Percentiles rank a stretch among this genome's conserved stretches.
phyloP scores from a whole-genome alignment of 2,329 filamentous ascomycete genomes.

The Tolypocladium paradoxum region DNA sequence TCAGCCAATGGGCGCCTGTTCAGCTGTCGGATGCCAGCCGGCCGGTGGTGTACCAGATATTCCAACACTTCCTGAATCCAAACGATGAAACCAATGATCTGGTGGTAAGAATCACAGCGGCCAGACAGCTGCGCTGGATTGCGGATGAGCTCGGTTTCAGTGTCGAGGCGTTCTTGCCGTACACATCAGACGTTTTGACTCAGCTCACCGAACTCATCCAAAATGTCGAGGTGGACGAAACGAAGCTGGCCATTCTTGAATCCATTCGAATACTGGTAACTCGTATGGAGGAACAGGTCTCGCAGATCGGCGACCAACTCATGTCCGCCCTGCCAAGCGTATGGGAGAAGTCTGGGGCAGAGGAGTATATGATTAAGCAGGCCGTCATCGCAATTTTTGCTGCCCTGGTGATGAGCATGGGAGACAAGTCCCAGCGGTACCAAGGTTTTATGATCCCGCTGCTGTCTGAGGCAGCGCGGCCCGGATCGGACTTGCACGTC shows the following conservation, averaged over 20 bases:
- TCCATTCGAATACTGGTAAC: constrained; percentile 74
- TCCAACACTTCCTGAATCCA: constrained; percentile 71
- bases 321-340: constrained; percentile 69
- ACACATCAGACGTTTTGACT: constrained; percentile 60
- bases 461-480: constrained; percentile 68
- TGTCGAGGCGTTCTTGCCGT: constrained; percentile 63
- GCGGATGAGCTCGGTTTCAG: constrained; percentile 79
- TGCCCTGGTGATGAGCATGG: constrained; percentile 79
- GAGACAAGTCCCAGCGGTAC: constrained; percentile 64
- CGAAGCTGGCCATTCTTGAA: constrained; percentile 80
- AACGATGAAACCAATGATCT: constrained; percentile 74
- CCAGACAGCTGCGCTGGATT: constrained; percentile 68
- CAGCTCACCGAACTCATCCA: constrained; percentile 68
- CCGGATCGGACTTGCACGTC: constrained; percentile 61
- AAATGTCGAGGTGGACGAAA: constrained; percentile 73
- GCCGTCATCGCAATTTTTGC: constrained; percentile 78
- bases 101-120: constrained; percentile 85
- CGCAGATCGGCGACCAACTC: constrained; percentile 65
- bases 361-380: constrained; percentile 90
- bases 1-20: constrained; percentile 82
- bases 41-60: constrained; percentile 76
- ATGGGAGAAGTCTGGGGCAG: constrained; percentile 70
- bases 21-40: constrained; percentile 59
- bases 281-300: constrained; percentile 64
- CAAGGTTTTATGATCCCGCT: constrained; percentile 73